phyloP scores from a whole-genome alignment of 352 stramenopile species.

The Pythium phragmitis region DNA sequence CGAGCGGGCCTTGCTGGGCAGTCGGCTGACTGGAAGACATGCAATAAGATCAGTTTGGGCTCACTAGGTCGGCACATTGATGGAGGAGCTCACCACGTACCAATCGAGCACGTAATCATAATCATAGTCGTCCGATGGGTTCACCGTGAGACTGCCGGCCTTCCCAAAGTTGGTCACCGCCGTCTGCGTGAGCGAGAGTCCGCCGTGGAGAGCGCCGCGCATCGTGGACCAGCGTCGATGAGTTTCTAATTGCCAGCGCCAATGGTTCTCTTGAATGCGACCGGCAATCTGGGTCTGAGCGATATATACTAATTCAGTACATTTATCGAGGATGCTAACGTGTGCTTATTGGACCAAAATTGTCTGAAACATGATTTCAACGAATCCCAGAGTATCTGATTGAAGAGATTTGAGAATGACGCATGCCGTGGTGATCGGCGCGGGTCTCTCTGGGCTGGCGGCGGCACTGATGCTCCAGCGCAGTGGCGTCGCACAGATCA shows the following conservation, averaged over 20 bases:
- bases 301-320: constrained; percentile 16
- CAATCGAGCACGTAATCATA: constrained; percentile 86
- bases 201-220: constrained; percentile 46
- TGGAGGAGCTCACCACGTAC: constrained; percentile 26
- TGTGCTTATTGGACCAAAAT: constrained; percentile 15
- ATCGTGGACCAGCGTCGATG: constrained; percentile 30
- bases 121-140: constrained; percentile 68
- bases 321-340: neutral
- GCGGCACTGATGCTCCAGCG: constrained; percentile 27
- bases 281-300: constrained; percentile 19
- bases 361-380: neutral
- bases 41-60: neutral
- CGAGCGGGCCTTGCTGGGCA: constrained; percentile 53
- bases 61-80: neutral
- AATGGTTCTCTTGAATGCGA: constrained; percentile 20
- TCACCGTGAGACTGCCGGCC: constrained; percentile 33
- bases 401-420: constrained; percentile 3
- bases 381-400: constrained; percentile 2
- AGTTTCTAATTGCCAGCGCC: constrained; percentile 5
- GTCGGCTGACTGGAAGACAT: constrained; percentile 52
- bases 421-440: constrained; percentile 29
- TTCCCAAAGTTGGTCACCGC: constrained; percentile 64
- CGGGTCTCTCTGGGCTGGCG: constrained; percentile 27
- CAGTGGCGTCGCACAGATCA: constrained; percentile 19
- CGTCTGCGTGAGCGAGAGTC: constrained; percentile 57